A percentile compares a stretch with the other conserved stretches of the same genome.
Evolutionary conservation across 2,329 filamentous ascomycete genomes (phyloP).

Genomic region (Aureobasidium sp.): DNA sequence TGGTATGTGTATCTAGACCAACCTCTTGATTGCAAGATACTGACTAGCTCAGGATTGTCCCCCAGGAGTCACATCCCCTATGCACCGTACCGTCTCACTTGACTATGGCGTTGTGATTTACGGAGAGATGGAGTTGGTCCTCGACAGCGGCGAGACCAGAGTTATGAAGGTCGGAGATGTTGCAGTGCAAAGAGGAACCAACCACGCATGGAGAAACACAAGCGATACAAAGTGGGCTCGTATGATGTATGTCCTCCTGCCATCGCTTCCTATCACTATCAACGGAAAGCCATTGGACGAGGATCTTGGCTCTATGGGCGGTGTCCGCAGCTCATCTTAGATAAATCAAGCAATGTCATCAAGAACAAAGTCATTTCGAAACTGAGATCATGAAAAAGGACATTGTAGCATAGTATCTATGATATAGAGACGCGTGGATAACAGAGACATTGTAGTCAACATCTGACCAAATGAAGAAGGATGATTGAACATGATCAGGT

Average conservation of each 20-base stretch:
- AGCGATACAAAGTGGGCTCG: slow-evolving; percentile 26
- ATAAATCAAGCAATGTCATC: neutral
- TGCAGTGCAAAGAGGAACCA: slow-evolving; percentile 27
- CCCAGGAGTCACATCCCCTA: slow-evolving; percentile 21
- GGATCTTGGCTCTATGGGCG: slow-evolving; percentile 24
- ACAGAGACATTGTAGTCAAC: too few relatives aligned
- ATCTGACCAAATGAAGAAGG: neutral
- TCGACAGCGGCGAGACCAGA: slow-evolving; percentile 26
- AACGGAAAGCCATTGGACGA: slow-evolving; percentile 25
- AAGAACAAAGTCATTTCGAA: too few relatives aligned
- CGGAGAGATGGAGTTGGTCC: slow-evolving; percentile 26
- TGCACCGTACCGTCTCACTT: slow-evolving; percentile 27
- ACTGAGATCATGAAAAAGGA: neutral
- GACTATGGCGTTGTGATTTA: slow-evolving; percentile 28
- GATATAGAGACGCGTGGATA: neutral
- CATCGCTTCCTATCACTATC: slow-evolving; percentile 24
- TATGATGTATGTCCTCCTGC: slow-evolving; percentile 29
- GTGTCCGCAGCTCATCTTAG: slow-evolving; percentile 16
- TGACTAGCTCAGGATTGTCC: slow-evolving; percentile 19
- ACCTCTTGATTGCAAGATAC: neutral
- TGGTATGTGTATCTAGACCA: slow-evolving; percentile 13
- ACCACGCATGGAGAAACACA: slow-evolving; percentile 29
- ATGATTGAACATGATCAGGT: neutral
- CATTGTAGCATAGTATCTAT: neutral
- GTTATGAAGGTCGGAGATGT: slow-evolving; percentile 26